Conservation (phyloP, 2,329 filamentous ascomycete genomes). For the Aspergillus sp. region DNA sequence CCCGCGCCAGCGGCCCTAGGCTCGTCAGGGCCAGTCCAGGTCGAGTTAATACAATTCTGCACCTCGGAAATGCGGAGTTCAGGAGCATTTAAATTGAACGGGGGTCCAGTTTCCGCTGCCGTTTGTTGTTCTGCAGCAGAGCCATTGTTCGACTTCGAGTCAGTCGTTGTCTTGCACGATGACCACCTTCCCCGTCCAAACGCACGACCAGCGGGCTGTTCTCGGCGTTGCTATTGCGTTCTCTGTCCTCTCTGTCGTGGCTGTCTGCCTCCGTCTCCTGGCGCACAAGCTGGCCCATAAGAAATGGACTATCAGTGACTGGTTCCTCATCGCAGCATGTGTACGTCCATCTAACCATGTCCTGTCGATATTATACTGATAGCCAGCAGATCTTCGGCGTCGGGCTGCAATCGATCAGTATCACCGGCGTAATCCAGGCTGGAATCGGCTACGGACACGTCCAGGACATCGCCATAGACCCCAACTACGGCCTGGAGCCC, state of each 20-base stretch:
- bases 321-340: constrained; percentile 22
- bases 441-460: constrained; percentile 25
- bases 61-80: background rate
- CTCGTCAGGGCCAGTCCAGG: too few relatives aligned
- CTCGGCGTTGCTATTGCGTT: constrained; percentile 20
- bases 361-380: background rate
- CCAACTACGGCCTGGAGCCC: constrained; percentile 17
- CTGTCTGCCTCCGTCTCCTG: constrained; percentile 20
- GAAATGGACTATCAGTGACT: constrained; percentile 21
- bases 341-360: constrained; percentile 6
- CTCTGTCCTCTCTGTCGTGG: constrained; percentile 18
- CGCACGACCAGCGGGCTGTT: constrained; percentile 15
- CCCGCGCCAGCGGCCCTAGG: background rate
- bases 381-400: constrained; percentile 20
- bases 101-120: background rate
- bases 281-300: constrained; percentile 21
- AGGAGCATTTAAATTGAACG: background rate
- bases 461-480: constrained; percentile 7
- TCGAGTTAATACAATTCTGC: background rate
- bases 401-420: constrained; percentile 23
- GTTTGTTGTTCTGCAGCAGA: background rate
- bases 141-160: background rate
- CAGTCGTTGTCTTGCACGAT: background rate
- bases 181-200: constrained; percentile 22
- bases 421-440: constrained; percentile 22